Evolutionary conservation across 2,329 filamentous ascomycete species (phyloP), one percentile per base, ranked within the genome.

Genomic region (Parascedosporium putredinis): DNA sequence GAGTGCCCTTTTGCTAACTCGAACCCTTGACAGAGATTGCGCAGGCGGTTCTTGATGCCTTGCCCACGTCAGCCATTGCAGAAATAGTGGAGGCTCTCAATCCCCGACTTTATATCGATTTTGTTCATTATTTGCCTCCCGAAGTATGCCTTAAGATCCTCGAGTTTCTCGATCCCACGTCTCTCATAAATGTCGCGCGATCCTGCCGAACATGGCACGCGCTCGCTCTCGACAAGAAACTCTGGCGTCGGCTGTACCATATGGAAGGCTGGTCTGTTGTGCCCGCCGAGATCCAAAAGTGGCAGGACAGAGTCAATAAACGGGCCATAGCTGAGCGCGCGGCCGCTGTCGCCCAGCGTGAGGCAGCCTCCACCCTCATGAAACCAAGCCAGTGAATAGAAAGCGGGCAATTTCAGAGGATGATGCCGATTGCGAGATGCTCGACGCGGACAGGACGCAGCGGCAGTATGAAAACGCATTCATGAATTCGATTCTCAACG

Each of bases 121-220:
- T 95, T 50, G 81, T 95, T 38, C 73, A 80, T 55, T 82, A 88
- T 59, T 78, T 98, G 1, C 93, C 93, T 0, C 81, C 87, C 23
- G 93, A 98, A 64, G 86, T 98, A 58, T 94, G 88, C 53, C 82
- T 93, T 42, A 85, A 94, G 60, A 84, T 97, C 42, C 83, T 98
- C 40, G 83, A 85, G 14, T 93, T 89, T 60, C 81, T 98, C 46
- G 86, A 90, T 50, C 85, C 89, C 1, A 64, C 81, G 24, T 93
- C 89, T 1, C 73, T 98, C 34, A 74, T 97, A 51, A 81, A 79
- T 46, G 86, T 90, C 2, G 88, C 88, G 1, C 77, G 80, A 42
- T 81, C 88, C 14, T 96, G 88, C 31, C 81, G 83, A 44, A 74
- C 81, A 55, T 98, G 93, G 91, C 83, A 90, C 54, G 75, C 78